These are phyloP conservation scores for Platismatia glauca DNA, from an alignment of 495 filamentous ascomycete genomes.

Conservation along the genomic window DNA sequence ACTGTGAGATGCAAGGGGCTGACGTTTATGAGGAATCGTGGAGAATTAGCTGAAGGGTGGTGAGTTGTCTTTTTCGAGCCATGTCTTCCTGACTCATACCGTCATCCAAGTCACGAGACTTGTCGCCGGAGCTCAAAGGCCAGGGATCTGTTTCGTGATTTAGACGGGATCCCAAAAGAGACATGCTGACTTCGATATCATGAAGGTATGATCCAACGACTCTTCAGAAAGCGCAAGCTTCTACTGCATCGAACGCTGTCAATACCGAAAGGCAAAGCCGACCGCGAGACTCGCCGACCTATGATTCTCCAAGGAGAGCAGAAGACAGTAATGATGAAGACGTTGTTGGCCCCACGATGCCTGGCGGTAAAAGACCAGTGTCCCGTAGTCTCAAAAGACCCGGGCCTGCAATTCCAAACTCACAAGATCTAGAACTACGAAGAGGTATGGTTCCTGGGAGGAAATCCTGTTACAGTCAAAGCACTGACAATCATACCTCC, in stretches of 20 bases:
- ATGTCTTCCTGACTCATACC: too few relatives aligned
- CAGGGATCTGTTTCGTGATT: too few relatives aligned
- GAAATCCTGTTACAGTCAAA: not conserved
- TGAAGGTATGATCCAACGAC: slow-evolving; percentile 74
- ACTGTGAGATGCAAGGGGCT: slow-evolving; percentile 22
- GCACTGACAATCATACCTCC: not conserved
- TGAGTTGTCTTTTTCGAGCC: too few relatives aligned
- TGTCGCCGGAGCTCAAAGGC: too few relatives aligned
- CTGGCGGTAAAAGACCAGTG: slow-evolving; percentile 29
- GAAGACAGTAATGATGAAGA: slow-evolving; percentile 47
- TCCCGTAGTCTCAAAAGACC: slow-evolving; percentile 27
- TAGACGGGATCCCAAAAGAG: too few relatives aligned
- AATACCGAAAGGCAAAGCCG: slow-evolving; percentile 6
- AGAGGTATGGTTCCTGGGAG: slow-evolving; percentile 39
- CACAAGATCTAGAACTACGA: slow-evolving; percentile 64
- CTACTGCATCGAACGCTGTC: slow-evolving; percentile 15
- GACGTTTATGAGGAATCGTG: slow-evolving; percentile 65
- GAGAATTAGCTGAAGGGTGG: slow-evolving; percentile 88
- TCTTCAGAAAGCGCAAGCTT: slow-evolving; percentile 42
- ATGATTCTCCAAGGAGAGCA: slow-evolving; percentile 10
- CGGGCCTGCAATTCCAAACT: slow-evolving; percentile 67
- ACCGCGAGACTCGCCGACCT: slow-evolving; percentile 10
- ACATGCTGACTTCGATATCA: too few relatives aligned
- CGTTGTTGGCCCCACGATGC: slow-evolving; percentile 62
- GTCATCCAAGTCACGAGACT: too few relatives aligned